phyloP scores from a whole-genome alignment of 1,284 basidiomycete genomes.

The Ganoderma lingzhi region DNA sequence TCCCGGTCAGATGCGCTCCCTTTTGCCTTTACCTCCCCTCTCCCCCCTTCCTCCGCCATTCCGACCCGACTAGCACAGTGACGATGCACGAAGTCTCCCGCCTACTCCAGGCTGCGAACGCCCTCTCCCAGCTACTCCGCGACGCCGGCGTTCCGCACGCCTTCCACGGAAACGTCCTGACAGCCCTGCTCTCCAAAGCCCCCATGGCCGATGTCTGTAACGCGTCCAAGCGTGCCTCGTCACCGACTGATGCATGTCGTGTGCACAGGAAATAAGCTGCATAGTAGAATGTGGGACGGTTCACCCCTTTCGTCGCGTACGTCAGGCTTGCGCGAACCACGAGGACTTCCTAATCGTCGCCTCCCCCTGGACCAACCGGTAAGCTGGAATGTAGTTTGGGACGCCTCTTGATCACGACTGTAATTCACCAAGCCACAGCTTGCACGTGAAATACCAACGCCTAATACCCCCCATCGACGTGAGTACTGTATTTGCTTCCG shows the following conservation, averaged over 20 bases:
- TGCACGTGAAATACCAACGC: conserved; percentile 48
- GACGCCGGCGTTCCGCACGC: conserved; percentile 66
- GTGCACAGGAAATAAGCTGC: conserved; percentile 60
- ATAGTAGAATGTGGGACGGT: conserved; percentile 60
- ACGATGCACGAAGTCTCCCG: conserved; percentile 70
- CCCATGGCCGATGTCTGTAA: conserved; percentile 62
- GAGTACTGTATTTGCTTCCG: conserved; percentile 26
- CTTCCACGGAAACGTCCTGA: conserved; percentile 71
- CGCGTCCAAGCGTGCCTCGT: not conserved
- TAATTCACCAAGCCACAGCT: conserved; percentile 35
- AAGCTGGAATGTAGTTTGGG: conserved; percentile 14
- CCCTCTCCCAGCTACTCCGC: conserved; percentile 63
- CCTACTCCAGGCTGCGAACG: conserved; percentile 67
- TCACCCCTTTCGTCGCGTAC: conserved; percentile 63
- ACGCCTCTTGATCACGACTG: conserved; percentile 14
- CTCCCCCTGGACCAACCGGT: conserved; percentile 66
- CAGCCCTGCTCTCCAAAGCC: conserved; percentile 63
- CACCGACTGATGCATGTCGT: conserved; percentile 17
- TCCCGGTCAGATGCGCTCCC: conserved; percentile 32
- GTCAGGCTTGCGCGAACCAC: conserved; percentile 56
- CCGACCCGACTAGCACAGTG: conserved; percentile 22
- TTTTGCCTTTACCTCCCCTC: conserved; percentile 23
- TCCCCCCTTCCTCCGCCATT: conserved; percentile 7
- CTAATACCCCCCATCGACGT: conserved; percentile 49
- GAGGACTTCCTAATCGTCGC: conserved; percentile 51